Base-by-base conservation (phyloP, 768 basidiomycete species). In the Leucocoprinus leucothites region DNA sequence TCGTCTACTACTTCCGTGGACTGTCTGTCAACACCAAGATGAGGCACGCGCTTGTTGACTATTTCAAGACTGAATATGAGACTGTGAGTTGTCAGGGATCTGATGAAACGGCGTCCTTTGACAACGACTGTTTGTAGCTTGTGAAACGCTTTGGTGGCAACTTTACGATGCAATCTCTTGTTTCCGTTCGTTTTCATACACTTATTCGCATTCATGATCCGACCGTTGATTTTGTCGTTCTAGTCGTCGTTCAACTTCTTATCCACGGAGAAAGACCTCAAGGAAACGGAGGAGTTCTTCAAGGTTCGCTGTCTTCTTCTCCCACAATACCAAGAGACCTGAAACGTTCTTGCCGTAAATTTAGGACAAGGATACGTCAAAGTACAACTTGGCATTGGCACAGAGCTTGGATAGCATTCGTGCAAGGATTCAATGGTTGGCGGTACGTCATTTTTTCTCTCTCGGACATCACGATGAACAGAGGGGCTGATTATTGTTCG, bases 51-150 rank as follows among this genome's bases (percentile, higher is more conserved):
- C 67, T 87, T 52, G 78, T 78, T 2, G 65, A 79, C 41, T 89
- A 85, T 69, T 84, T 91, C 72, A 80, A 82, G 72, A 76, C 82
- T 36, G 79, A 91, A 63, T 93, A 86, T 65, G 78, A 84, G 52
- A 61, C 58, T 18, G 88, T 87, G 63, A 62, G 84, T 70, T 40
- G 22, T n/a, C 11, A 36, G 46, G 11, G 21, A 45, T 35, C 9
- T n/a, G 36, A 16, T 1, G 22, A n/a, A 3, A 31, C 42, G 19
- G 24, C 41, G 26, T 58, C 41, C 50, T 28, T 48, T 53, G 35
- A 36, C 48, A 18, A 52, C 48, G 16, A 22, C 16, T 53, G 47
- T 24, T 5, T 6, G 38, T 64, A 87, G 82, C 68, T 91, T 31
- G 77, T 78, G 65, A 82, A 86, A 64, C 80, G 85, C 38, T 89